These are phyloP conservation scores for Amaranthus tricolor DNA, from an alignment of 179 eudicot genomes.

Conservation along the genomic window DNA sequence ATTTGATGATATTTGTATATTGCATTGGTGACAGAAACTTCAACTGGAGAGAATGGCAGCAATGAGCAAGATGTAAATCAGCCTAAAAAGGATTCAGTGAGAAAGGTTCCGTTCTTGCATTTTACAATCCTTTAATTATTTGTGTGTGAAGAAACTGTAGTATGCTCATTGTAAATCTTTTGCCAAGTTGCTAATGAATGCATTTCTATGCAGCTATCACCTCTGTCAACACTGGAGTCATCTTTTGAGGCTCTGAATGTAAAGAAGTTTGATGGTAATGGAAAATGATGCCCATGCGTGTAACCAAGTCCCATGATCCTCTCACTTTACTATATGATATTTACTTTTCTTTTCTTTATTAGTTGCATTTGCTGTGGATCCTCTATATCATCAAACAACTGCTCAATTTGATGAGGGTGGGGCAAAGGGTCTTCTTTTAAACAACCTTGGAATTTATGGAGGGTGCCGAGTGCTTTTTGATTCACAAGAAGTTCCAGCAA, in stretches of 20 bases:
- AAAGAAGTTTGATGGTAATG: slow-evolving; percentile 89
- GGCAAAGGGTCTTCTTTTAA: slow-evolving; percentile 88
- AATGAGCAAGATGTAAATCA: slow-evolving; percentile 45
- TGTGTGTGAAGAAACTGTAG: not conserved
- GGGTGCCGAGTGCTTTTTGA: slow-evolving; percentile 87
- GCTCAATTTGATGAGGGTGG: slow-evolving; percentile 99
- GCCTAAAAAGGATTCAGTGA: slow-evolving; percentile 53
- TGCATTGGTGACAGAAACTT: slow-evolving; percentile 42
- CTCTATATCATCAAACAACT: slow-evolving; percentile 95
- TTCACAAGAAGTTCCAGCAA: slow-evolving; percentile 87
- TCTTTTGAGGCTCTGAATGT: slow-evolving; percentile 86
- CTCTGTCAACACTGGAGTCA: slow-evolving; percentile 82
- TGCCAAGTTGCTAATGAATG: slow-evolving; percentile 6
- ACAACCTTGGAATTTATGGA: slow-evolving; percentile 89
- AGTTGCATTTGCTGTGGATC: slow-evolving; percentile 96
- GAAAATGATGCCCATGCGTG: slow-evolving; percentile 4
- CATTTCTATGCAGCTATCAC: slow-evolving; percentile 64
- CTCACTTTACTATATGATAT: not conserved
- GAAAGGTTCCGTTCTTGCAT: slow-evolving; percentile 48
- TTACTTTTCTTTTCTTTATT: slow-evolving; percentile 24
- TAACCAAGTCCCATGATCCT: not conserved
- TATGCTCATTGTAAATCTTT: not conserved
- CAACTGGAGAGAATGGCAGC: slow-evolving; percentile 33
- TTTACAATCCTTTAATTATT: not conserved
- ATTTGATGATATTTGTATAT: slow-evolving; percentile 1